These are phyloP conservation scores for Tremella yokohamensis DNA, from an alignment of 768 basidiomycete genomes.

Conservation along the genomic window DNA sequence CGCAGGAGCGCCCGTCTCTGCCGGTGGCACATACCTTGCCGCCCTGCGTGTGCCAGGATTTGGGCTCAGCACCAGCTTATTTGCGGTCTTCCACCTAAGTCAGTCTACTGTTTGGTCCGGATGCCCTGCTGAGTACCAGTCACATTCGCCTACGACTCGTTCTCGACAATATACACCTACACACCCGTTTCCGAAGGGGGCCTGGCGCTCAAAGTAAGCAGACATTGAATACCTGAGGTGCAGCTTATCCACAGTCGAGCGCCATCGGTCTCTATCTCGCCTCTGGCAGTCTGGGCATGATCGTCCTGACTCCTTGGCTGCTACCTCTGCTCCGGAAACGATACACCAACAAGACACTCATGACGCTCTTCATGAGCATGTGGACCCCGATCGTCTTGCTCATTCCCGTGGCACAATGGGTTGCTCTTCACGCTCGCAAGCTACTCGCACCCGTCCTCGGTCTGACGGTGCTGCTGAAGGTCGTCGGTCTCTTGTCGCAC, in stretches of 20 bases:
- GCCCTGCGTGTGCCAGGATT: background rate
- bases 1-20: too few species aligned
- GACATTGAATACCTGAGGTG: too few species aligned
- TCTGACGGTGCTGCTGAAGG: background rate
- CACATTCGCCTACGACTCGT: conserved; percentile 29
- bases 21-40: background rate
- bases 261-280: conserved; percentile 23
- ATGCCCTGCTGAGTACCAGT: conserved; percentile 10
- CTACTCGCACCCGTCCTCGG: conserved; percentile 19
- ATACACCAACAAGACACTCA: conserved; percentile 8
- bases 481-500: too few species aligned
- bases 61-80: background rate
- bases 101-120: background rate
- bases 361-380: conserved; percentile 12
- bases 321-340: conserved; percentile 21
- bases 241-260: too few species aligned
- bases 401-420: conserved; percentile 26
- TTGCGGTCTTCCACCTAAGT: conserved; percentile 2
- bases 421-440: conserved; percentile 12
- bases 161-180: conserved; percentile 31
- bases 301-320: conserved; percentile 20
- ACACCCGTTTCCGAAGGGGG: conserved; percentile 27
- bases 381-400: conserved; percentile 20
- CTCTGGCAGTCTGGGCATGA: conserved; percentile 13
- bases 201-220: conserved; percentile 31